A percentile compares a stretch with the other conserved stretches of the same genome.
phyloP scores from a whole-genome alignment of 2,329 filamentous ascomycete species.

The Cryoendolithus antarcticus region DNA sequence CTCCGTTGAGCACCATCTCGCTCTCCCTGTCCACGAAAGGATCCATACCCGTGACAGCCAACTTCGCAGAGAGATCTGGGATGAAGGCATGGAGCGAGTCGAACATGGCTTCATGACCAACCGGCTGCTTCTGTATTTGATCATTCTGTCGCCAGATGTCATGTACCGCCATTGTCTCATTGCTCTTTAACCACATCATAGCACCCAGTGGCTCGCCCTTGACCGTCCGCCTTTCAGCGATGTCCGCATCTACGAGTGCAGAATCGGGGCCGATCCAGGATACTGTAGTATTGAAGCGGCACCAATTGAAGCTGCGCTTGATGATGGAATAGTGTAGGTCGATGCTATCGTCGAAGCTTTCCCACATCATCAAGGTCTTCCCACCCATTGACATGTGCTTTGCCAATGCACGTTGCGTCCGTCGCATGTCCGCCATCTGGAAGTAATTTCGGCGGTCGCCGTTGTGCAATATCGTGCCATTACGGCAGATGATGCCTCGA shows the following conservation, averaged over 20 bases:
- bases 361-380: constrained; percentile 34
- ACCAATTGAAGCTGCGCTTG: constrained; percentile 34
- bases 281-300: constrained; percentile 34
- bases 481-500: constrained; percentile 28
- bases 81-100: constrained; percentile 7
- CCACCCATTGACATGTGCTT: constrained; percentile 33
- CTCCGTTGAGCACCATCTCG: constrained; percentile 5
- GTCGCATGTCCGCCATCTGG: constrained; percentile 28
- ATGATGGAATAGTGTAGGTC: constrained; percentile 29
- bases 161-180: constrained; percentile 32
- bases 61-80: constrained; percentile 16
- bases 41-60: constrained; percentile 7
- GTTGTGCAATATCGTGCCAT: constrained; percentile 29
- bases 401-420: constrained; percentile 34
- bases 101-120: constrained; percentile 3
- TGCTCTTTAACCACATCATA: constrained; percentile 36
- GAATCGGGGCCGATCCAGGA: constrained; percentile 30
- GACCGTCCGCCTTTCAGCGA: constrained; percentile 14
- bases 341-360: constrained; percentile 30
- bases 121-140: constrained; percentile 7
- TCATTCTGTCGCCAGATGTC: constrained; percentile 25
- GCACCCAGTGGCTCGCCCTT: constrained; percentile 29
- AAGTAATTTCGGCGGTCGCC: constrained; percentile 35
- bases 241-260: constrained; percentile 27
- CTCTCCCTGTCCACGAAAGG: constrained; percentile 4